Evolutionary conservation across 2,329 filamentous ascomycete genomes (phyloP).

Genomic region (Mollisiaceae sp.): DNA sequence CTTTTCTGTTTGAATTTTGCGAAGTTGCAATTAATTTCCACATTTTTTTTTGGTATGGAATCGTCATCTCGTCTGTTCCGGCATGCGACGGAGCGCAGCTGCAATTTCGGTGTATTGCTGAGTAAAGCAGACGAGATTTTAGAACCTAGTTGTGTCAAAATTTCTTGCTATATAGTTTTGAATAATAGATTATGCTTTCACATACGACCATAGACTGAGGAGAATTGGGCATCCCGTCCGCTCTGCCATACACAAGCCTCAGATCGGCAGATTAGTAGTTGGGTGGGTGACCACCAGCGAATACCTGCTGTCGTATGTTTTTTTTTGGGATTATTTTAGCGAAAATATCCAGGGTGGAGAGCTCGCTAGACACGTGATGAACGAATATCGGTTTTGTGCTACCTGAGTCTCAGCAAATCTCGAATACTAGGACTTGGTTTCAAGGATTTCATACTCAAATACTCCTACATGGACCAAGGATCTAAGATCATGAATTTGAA

Average conservation of each 20-base stretch:
- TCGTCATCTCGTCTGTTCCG: conserved; percentile 7
- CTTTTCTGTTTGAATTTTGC: not conserved
- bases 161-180: not conserved
- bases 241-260: conserved; percentile 39
- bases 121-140: not conserved
- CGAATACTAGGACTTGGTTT: too few relatives aligned
- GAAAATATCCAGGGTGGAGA: not conserved
- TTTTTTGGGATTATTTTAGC: conserved; percentile 22
- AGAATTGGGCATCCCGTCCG: conserved; percentile 38
- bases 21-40: not conserved
- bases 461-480: too few relatives aligned
- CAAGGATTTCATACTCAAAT: too few relatives aligned
- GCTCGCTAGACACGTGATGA: not conserved
- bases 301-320: conserved; percentile 40
- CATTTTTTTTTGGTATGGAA: not conserved
- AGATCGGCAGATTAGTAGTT: conserved; percentile 38
- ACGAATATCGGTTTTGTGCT: too few relatives aligned
- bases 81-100: not conserved
- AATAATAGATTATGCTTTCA: not conserved
- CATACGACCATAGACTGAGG: conserved; percentile 33
- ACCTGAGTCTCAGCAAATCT: too few relatives aligned
- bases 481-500: too few relatives aligned
- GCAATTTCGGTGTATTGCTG: not conserved
- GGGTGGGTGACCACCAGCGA: conserved; percentile 39
- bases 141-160: not conserved